Evolutionary conservation across 306 rosid species (phyloP), one percentile per base, ranked within the genome.

Genomic region (Carpinus fangiana): DNA sequence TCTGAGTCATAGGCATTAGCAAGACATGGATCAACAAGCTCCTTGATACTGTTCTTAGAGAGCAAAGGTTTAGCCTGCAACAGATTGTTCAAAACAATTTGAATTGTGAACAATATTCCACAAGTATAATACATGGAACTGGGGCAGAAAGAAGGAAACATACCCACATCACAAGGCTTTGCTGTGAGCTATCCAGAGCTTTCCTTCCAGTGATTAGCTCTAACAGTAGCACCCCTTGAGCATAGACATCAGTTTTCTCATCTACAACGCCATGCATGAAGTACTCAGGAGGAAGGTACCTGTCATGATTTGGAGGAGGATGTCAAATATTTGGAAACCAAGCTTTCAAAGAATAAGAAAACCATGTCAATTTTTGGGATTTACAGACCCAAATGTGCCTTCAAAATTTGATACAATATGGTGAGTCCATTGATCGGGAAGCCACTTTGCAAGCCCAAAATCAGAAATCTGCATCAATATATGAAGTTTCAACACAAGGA

Each of bases 211-310:
- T 93, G 70, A 96, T 90, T 56, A 96, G 93, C 82, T 96, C 99
- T 81, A 96, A 81, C 57, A 96, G 69, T 79, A 96, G 87, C 46
- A 96, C 99, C 53, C 99, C 99, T 66, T 87, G 93, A 62, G 99
- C 97, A 78, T 82, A 96, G 52, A 96, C 97, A 75, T 96, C 99
- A 31, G 98, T 96, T 80, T 96, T 96, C 82, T 96, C 99, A 81
- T 96, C 98, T 47, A 93, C 98, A 79, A 96, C 90, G 8, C 99
- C 99, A 65, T 96, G 97, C 99, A 96, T 90, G 92, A 96, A 93
- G 88, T 89, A 93, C 88, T 96, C 99, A 4, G 99, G 99, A 81
- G 99, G 99, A 86, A 96, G 98, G 80, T 96, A 96, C 20, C 99
- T 96, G 88, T 77, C 80, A 76, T 11, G 78, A 82, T 78, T 55